A percentile compares a stretch with the other conserved stretches of the same genome.
Evolutionary conservation across 768 basidiomycete species (phyloP).

Genomic region (Suillus clintonianus): DNA sequence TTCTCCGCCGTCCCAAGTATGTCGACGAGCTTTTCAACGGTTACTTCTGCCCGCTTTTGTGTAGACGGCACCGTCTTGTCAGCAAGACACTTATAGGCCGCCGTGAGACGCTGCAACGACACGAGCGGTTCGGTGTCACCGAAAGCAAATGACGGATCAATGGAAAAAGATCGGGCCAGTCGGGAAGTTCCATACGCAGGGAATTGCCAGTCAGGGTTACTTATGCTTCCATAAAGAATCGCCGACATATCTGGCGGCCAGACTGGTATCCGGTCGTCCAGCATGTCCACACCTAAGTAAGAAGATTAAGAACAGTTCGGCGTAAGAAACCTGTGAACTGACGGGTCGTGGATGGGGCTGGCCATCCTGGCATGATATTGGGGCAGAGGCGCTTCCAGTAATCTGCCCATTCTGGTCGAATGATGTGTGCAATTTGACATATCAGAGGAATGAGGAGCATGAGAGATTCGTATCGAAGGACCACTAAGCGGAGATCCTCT

Average conservation of each 20-base stretch:
- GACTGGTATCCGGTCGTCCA: constrained; percentile 73
- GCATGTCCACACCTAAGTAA: constrained; percentile 40
- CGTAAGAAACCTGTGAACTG: neutral
- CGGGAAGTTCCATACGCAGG: constrained; percentile 47
- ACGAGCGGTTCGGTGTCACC: constrained; percentile 62
- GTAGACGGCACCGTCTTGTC: constrained; percentile 51
- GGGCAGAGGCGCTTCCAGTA: constrained; percentile 89
- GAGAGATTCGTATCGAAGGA: constrained; percentile 57
- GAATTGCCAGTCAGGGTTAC: constrained; percentile 69
- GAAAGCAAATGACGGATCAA: constrained; percentile 58
- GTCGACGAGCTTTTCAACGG: constrained; percentile 56
- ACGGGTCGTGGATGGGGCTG: constrained; percentile 42
- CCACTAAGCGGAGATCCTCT: constrained; percentile 64
- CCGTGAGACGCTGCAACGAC: constrained; percentile 53
- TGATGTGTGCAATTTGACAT: constrained; percentile 58
- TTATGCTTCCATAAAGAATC: constrained; percentile 57
- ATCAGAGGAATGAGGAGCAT: constrained; percentile 60
- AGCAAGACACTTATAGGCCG: constrained; percentile 59
- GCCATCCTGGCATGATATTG: constrained; percentile 61
- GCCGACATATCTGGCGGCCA: constrained; percentile 80
- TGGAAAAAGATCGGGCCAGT: constrained; percentile 50
- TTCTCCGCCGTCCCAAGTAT: constrained; percentile 38
- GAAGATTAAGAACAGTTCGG: neutral
- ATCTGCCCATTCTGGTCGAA: constrained; percentile 87
- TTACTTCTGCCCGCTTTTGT: constrained; percentile 68